Percentiles rank a stretch among this genome's conserved stretches.
These are phyloP conservation scores for Cladosporium sp. DNA, from an alignment of 2,329 filamentous ascomycete species.

Conservation along the genomic window DNA sequence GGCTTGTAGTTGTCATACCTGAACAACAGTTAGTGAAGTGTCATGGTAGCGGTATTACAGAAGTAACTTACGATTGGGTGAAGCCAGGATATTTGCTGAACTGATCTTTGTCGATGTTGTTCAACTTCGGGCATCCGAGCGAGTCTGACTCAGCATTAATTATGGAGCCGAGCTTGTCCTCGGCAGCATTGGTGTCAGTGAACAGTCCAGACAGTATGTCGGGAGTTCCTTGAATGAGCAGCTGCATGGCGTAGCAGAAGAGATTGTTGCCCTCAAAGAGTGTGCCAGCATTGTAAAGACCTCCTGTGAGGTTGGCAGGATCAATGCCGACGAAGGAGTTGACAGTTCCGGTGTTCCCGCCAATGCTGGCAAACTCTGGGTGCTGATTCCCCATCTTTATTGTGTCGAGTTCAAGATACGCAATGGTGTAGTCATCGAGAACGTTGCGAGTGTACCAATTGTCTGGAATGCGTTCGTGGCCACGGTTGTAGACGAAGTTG, in stretches of 20 bases:
- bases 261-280: constrained; percentile 38
- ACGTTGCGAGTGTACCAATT: constrained; percentile 35
- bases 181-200: constrained; percentile 18
- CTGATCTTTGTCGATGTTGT: constrained; percentile 30
- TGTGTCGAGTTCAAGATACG: constrained; percentile 32
- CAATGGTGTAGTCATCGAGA: constrained; percentile 34
- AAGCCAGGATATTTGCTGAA: constrained; percentile 34
- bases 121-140: constrained; percentile 32
- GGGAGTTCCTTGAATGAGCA: constrained; percentile 37
- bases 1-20: constrained; percentile 1
- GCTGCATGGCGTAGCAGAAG: constrained; percentile 39
- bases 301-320: constrained; percentile 39
- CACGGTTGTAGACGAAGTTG: constrained; percentile 26
- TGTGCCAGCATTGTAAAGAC: constrained; percentile 43
- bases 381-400: constrained; percentile 27
- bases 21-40: not conserved
- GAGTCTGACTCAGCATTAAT: constrained; percentile 25
- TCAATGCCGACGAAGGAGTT: constrained; percentile 40
- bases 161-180: constrained; percentile 23
- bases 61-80: constrained; percentile 12
- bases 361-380: constrained; percentile 37
- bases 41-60: not conserved
- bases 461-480: constrained; percentile 33
- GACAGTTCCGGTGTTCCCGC: constrained; percentile 38
- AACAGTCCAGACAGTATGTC: constrained; percentile 26